Percentiles rank a stretch among this genome's conserved stretches.
phyloP scores from a whole-genome alignment of 2,329 filamentous ascomycete species.

The Aspergillus costaricaensis region DNA sequence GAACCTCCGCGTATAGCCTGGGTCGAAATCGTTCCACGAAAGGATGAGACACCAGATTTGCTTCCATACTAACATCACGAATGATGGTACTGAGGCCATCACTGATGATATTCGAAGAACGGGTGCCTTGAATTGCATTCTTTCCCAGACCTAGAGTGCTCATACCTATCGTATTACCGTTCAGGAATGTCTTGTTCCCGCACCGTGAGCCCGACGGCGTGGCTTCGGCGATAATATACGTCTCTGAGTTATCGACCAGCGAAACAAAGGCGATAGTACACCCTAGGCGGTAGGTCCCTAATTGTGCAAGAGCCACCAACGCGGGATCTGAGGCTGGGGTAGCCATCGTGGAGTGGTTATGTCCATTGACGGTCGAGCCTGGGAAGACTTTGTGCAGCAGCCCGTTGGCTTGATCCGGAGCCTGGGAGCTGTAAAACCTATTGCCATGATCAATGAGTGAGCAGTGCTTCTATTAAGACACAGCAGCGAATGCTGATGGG shows the following conservation, averaged over 20 bases:
- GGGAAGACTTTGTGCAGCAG: neutral
- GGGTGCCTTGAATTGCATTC: neutral
- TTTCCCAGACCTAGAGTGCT: conserved; percentile 13
- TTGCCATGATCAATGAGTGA: neutral
- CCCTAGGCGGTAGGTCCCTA: conserved; percentile 48
- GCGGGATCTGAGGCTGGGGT: conserved; percentile 22
- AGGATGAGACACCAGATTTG: conserved; percentile 36
- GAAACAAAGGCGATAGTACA: conserved; percentile 49
- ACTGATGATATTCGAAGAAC: neutral
- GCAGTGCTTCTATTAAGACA: neutral
- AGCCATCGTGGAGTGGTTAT: neutral
- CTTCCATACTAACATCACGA: conserved; percentile 40
- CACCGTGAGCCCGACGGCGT: conserved; percentile 37
- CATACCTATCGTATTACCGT: conserved; percentile 25
- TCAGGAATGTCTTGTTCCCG: conserved; percentile 14
- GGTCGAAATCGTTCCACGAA: conserved; percentile 36
- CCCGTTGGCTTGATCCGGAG: conserved; percentile 2
- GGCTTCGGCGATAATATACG: conserved; percentile 56
- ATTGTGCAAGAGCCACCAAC: conserved; percentile 54
- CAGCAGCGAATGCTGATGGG: neutral
- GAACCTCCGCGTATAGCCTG: conserved; percentile 61
- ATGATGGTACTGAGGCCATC: conserved; percentile 32
- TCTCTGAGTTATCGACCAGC: conserved; percentile 49
- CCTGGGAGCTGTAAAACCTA: conserved; percentile 11
- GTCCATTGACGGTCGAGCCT: neutral